Evolutionary conservation across 2,329 filamentous ascomycete species (phyloP).

Genomic region (Westerdykella ornata): DNA sequence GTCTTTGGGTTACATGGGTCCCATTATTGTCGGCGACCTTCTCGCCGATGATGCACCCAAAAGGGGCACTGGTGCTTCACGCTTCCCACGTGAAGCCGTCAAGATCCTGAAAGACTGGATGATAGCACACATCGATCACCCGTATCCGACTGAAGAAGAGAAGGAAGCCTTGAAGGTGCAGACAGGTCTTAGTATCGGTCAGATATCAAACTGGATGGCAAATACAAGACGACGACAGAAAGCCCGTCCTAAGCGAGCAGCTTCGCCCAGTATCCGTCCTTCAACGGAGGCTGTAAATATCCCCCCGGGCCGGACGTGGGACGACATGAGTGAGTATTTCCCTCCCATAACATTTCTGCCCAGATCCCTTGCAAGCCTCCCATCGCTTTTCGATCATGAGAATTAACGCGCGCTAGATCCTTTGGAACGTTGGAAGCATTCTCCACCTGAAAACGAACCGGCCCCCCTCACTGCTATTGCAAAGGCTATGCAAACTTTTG

Average conservation of each 20-base stretch:
- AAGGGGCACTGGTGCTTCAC: conserved; percentile 30
- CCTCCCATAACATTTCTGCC: not conserved
- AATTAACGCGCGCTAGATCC: conserved; percentile 50
- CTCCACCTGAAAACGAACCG: conserved; percentile 63
- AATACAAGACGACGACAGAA: conserved; percentile 82
- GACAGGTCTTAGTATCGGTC: conserved; percentile 73
- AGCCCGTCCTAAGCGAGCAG: conserved; percentile 59
- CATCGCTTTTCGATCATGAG: too few species aligned
- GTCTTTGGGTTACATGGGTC: conserved; percentile 30
- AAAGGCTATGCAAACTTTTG: conserved; percentile 48
- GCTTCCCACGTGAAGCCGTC: conserved; percentile 73
- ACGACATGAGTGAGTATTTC: conserved; percentile 35
- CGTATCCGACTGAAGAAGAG: conserved; percentile 82
- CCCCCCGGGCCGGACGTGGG: conserved; percentile 54
- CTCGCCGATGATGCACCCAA: conserved; percentile 23
- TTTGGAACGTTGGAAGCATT: conserved; percentile 62
- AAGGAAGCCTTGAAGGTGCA: conserved; percentile 71
- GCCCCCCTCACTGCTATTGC: conserved; percentile 59
- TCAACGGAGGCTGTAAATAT: conserved; percentile 66
- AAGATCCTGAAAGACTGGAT: conserved; percentile 81
- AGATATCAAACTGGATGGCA: conserved; percentile 88
- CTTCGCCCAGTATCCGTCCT: conserved; percentile 61
- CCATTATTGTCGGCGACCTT: conserved; percentile 27
- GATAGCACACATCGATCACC: conserved; percentile 68
- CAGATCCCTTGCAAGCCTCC: not conserved